Conservation (phyloP, 257 asterid genomes). For the Gardenia jasminoides region DNA sequence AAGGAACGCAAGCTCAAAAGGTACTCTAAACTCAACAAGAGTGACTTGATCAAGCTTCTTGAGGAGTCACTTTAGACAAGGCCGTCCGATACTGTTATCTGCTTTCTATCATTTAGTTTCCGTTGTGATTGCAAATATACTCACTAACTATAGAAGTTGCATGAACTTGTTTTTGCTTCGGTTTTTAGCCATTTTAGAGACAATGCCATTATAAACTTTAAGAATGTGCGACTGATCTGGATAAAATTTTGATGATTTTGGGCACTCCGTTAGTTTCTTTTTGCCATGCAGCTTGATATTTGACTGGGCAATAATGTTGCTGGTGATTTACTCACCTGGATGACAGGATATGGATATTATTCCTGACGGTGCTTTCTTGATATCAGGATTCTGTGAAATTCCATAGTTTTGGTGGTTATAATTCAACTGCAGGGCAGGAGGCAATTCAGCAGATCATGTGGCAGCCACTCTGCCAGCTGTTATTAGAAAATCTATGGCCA, state of each 20-base stretch:
- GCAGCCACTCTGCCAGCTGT: neutral
- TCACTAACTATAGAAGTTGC: neutral
- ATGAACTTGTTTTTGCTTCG: neutral
- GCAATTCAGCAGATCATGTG: neutral
- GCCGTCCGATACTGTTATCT: neutral
- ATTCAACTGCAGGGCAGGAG: neutral
- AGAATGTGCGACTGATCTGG: neutral
- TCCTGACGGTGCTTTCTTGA: neutral
- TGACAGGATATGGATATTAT: neutral
- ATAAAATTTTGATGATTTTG: neutral
- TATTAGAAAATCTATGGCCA: neutral
- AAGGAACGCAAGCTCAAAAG: slow-evolving; percentile 30
- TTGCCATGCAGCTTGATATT: neutral
- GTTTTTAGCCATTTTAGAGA: neutral
- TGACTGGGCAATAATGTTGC: neutral
- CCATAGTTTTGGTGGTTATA: neutral
- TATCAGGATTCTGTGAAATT: neutral
- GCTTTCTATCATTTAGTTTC: neutral
- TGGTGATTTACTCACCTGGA: neutral
- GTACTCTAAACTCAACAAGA: slow-evolving; percentile 30
- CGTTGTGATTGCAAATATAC: neutral
- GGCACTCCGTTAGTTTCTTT: neutral
- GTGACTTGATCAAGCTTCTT: slow-evolving; percentile 31
- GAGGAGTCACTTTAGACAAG: neutral
- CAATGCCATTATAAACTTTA: neutral